Percentiles rank a stretch among this genome's conserved stretches.
Conservation (phyloP, 139 green algal species). For the Nannochloris sp. region DNA sequence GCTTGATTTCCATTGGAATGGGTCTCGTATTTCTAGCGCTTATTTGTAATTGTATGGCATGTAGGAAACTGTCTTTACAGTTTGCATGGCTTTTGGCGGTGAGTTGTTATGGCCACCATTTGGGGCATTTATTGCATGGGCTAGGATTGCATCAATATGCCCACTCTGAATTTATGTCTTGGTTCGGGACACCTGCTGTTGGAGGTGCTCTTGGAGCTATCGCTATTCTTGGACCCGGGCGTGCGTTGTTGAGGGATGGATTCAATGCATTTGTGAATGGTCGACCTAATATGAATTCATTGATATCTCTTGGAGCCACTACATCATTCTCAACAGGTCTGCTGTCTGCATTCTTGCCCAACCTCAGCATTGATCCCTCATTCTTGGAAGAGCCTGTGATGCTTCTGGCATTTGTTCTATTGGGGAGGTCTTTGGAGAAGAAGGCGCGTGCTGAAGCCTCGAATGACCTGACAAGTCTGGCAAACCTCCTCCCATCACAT, state of each 20-base stretch:
- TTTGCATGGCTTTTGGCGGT: constrained; percentile 65
- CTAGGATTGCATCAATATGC: constrained; percentile 35
- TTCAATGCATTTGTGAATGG: constrained; percentile 47
- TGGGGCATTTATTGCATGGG: constrained; percentile 64
- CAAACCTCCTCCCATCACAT: constrained; percentile 60
- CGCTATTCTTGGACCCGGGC: constrained; percentile 72
- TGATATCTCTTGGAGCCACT: constrained; percentile 68
- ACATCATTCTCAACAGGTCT: constrained; percentile 55
- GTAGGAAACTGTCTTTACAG: constrained; percentile 26
- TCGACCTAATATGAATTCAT: constrained; percentile 85
- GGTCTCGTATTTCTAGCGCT: too few relatives aligned
- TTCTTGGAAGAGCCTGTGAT: constrained; percentile 92
- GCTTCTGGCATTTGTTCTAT: constrained; percentile 91
- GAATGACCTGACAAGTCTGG: constrained; percentile 56
- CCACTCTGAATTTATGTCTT: constrained; percentile 42
- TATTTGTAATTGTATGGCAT: not conserved
- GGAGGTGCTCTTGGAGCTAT: constrained; percentile 52
- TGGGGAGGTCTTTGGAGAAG: constrained; percentile 73
- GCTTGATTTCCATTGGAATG: too few relatives aligned
- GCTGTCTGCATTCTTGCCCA: constrained; percentile 28
- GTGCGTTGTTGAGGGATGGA: constrained; percentile 60
- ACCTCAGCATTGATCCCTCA: constrained; percentile 46
- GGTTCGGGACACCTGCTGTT: constrained; percentile 51
- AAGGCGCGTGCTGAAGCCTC: constrained; percentile 41
- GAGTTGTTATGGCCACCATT: constrained; percentile 71